phyloP scores from a whole-genome alignment of 1,284 basidiomycete species.

The Bjerkandera adusta region DNA sequence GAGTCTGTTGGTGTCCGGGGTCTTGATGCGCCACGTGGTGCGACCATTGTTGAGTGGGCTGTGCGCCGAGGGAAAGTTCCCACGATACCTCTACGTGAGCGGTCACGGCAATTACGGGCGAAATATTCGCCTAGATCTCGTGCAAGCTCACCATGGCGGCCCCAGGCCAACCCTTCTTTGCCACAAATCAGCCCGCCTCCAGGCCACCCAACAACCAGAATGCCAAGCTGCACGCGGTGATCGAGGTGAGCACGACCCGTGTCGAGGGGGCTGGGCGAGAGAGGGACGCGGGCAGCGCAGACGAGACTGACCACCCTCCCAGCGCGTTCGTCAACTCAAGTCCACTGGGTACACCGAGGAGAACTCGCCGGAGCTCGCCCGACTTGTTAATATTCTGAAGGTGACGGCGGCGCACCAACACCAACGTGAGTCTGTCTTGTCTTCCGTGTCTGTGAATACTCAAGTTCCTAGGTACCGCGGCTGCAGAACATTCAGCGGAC shows the following conservation, averaged over 20 bases:
- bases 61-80: too few relatives aligned
- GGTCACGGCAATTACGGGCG: too few relatives aligned
- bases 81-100: too few relatives aligned
- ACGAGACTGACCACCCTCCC: not conserved
- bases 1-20: too few relatives aligned
- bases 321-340: constrained; percentile 35
- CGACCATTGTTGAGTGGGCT: too few relatives aligned
- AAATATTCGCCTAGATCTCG: too few relatives aligned
- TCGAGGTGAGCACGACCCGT: constrained; percentile 9
- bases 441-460: constrained; percentile 2
- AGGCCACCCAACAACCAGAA: constrained; percentile 2
- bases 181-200: too few relatives aligned
- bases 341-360: constrained; percentile 34
- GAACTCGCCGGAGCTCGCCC: constrained; percentile 34
- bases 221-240: constrained; percentile 9
- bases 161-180: too few relatives aligned
- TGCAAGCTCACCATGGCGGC: too few relatives aligned
- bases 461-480: constrained; percentile 7
- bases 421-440: constrained; percentile 21
- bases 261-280: not conserved
- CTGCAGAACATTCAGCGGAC: constrained; percentile 13
- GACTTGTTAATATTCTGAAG: constrained; percentile 29
- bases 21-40: too few relatives aligned
- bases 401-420: constrained; percentile 24
- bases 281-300: not conserved